Conservation (phyloP, 139 green algal species). For the Tetradesmus obliquus region DNA sequence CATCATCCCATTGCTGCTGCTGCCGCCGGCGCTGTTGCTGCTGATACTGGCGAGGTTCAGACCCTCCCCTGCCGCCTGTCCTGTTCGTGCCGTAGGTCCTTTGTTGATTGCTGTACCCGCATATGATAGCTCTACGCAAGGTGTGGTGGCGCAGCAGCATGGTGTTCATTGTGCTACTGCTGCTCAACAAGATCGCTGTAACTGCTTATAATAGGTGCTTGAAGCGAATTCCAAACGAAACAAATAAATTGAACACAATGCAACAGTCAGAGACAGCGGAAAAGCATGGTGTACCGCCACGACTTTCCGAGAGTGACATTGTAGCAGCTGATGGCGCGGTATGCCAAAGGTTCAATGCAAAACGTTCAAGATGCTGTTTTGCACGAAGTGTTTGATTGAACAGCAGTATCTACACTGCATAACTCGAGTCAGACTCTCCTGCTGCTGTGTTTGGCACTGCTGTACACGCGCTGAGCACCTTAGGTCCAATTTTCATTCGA, state of each 20-base stretch:
- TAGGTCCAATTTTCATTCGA: too few species aligned
- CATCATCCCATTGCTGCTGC: not conserved
- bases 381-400: not conserved
- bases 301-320: not conserved
- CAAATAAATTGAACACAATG: too few species aligned
- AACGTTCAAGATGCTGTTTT: too few species aligned
- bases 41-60: not conserved
- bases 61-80: not conserved
- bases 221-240: too few species aligned
- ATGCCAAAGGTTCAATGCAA: not conserved
- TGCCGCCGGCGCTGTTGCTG: not conserved
- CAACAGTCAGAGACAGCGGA: not conserved
- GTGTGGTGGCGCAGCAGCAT: not conserved
- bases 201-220: not conserved
- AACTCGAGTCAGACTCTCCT: not conserved
- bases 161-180: not conserved
- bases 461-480: not conserved
- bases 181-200: not conserved
- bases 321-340: not conserved
- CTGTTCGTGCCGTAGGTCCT: not conserved
- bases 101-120: not conserved
- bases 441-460: not conserved
- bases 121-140: not conserved
- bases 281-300: not conserved
- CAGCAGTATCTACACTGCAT: not conserved